phyloP scores from a whole-genome alignment of 257 asterid genomes.

The Petunia secreta region DNA sequence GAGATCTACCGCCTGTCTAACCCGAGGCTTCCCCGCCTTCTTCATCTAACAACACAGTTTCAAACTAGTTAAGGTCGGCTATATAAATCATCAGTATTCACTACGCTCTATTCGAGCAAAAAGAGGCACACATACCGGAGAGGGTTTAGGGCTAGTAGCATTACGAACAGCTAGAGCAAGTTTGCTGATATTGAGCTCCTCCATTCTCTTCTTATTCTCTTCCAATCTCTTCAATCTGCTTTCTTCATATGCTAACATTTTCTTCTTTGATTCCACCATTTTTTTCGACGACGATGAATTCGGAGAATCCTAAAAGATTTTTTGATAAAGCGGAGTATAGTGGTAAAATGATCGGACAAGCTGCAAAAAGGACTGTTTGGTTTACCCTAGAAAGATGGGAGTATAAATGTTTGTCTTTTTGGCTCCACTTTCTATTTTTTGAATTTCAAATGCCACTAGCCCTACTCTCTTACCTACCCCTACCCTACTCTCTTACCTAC shows the following conservation, averaged over 20 bases:
- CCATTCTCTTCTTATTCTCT: constrained; percentile 76
- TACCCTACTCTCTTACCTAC: too few species aligned
- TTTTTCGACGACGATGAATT: background rate
- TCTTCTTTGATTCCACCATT: constrained; percentile 60
- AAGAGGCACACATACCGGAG: constrained; percentile 44
- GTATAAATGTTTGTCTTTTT: background rate
- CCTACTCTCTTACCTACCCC: background rate
- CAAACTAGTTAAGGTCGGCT: background rate
- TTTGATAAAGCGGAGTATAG: background rate
- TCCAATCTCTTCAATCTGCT: constrained; percentile 60
- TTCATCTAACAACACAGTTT: constrained; percentile 54
- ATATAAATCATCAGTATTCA: background rate
- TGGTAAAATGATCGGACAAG: background rate
- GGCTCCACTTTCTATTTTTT: constrained; percentile 26
- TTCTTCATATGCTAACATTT: constrained; percentile 53
- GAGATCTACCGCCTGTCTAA: constrained; percentile 47
- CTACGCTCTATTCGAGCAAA: background rate
- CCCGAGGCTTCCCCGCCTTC: constrained; percentile 52
- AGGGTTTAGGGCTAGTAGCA: constrained; percentile 43
- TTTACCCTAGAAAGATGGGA: background rate
- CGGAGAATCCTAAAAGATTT: background rate
- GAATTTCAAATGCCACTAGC: constrained; percentile 22
- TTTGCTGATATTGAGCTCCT: constrained; percentile 69
- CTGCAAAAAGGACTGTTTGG: background rate
- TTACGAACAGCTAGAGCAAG: constrained; percentile 55